These are phyloP conservation scores for Phanerochaete sordida DNA, from an alignment of 768 basidiomycete species.

Conservation along the genomic window DNA sequence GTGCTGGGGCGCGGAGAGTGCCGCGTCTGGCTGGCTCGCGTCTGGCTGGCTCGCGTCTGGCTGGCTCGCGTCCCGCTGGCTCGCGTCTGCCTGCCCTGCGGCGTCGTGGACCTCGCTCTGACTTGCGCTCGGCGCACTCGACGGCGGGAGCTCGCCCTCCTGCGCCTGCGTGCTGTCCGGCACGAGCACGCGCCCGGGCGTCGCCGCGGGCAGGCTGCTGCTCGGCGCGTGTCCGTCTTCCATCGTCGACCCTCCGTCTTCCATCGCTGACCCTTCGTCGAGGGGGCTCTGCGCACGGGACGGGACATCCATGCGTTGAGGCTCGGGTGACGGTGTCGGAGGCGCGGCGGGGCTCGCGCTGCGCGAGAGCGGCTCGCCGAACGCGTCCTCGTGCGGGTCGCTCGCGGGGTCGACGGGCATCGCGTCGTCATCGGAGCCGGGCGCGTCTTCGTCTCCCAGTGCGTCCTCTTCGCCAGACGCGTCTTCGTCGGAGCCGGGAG, in stretches of 20 bases:
- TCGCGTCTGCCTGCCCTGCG: not conserved
- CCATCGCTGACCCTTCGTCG: too few relatives aligned
- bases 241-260: too few relatives aligned
- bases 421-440: too few relatives aligned
- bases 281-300: too few relatives aligned
- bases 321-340: not conserved
- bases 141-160: not conserved
- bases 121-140: not conserved
- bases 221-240: too few relatives aligned
- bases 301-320: too few relatives aligned
- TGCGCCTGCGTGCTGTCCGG: constrained; percentile 2
- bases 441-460: not conserved
- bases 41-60: not conserved
- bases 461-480: not conserved
- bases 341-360: not conserved
- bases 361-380: not conserved
- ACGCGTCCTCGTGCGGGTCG: not conserved
- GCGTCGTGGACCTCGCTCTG: too few relatives aligned
- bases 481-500: not conserved
- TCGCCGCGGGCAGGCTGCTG: too few relatives aligned
- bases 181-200: not conserved
- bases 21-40: not conserved
- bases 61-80: not conserved
- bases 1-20: too few relatives aligned
- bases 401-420: too few relatives aligned